Evolutionary conservation across 202 grass and related monocot species (phyloP).

Genomic region (Zoysia matrella): DNA sequence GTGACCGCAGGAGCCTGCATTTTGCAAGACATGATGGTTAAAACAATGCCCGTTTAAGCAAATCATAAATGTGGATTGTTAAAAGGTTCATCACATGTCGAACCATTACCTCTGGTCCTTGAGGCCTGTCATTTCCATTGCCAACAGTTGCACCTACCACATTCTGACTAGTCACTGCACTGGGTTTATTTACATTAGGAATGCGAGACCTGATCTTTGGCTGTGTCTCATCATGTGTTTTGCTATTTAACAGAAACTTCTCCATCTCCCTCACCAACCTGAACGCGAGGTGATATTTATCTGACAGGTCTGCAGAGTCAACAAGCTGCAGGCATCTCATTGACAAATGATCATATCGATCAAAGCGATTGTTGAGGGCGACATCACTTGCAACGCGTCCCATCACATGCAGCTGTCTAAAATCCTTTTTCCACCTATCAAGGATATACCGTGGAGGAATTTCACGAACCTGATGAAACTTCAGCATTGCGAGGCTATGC

Average conservation of each 20-base stretch:
- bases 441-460: constrained; percentile 86
- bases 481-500: constrained; percentile 88
- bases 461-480: constrained; percentile 91
- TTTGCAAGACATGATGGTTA: constrained; percentile 45
- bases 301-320: constrained; percentile 83
- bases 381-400: constrained; percentile 71
- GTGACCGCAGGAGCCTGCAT: constrained; percentile 51
- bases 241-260: constrained; percentile 87
- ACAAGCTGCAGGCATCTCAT: constrained; percentile 96
- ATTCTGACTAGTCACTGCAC: constrained; percentile 62
- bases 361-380: constrained; percentile 79
- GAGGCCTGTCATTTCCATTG: constrained; percentile 55
- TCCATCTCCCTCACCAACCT: constrained; percentile 85
- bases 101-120: constrained; percentile 58
- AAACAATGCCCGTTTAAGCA: constrained; percentile 26
- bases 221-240: constrained; percentile 94
- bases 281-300: constrained; percentile 94
- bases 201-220: constrained; percentile 84
- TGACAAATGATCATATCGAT: constrained; percentile 94
- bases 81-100: constrained; percentile 25
- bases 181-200: constrained; percentile 75
- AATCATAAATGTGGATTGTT: constrained; percentile 1
- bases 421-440: constrained; percentile 97
- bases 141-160: constrained; percentile 41
- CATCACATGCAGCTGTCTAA: constrained; percentile 85